Base-by-base conservation (phyloP, 139 green algal genomes). In the Astrephomene gubernaculifera region DNA sequence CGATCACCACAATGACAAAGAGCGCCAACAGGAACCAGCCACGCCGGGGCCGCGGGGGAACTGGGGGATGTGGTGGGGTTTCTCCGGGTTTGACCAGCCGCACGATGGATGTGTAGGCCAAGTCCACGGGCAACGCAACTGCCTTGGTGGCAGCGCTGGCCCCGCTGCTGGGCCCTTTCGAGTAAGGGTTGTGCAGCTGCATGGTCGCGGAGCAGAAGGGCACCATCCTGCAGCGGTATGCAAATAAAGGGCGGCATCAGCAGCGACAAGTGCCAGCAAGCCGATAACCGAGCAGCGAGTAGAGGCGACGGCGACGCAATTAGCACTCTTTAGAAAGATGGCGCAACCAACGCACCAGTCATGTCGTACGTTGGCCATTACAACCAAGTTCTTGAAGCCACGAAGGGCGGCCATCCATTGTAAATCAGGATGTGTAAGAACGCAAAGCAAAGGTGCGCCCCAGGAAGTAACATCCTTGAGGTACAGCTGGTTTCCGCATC, bases 131-230 rank as follows among this genome's bases (percentile, higher is more conserved):
- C 31, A 35, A 33, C 2, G 45, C 31, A 9, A 35, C n/a, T 1
- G 2, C 22, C 33, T 72, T 35, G 7, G 45, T 49, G 36, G 7
- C 65, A 5, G 35, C 35, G 33, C 21, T 9, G 19, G 65, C n/a
- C n/a, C n/a, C n/a, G n/a, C n/a, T n/a, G n/a, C n/a, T n/a, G n/a
- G n/a, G n/a, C n/a, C n/a, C n/a, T n/a, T n/a, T n/a, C n/a, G n/a
- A 35, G 33, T 72, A 72, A 33, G 65, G 65, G 9, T 72, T 35
- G 33, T 72, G 35, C 31, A 72, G 65, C 65, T 72, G 65, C 65
- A 72, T 72, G 33, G 65, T 35, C 1, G 65, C 65, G 2, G 65
- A 72, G 65, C 31, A 72, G 31, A 72, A 72, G 9, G 65, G n/a
- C 31, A 72, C 65, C 31, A 24, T 72, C 65, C 65, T 72, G 65